These are phyloP conservation scores for Irpex lacteus DNA, from an alignment of 1,284 basidiomycete genomes.

Conservation along the genomic window DNA sequence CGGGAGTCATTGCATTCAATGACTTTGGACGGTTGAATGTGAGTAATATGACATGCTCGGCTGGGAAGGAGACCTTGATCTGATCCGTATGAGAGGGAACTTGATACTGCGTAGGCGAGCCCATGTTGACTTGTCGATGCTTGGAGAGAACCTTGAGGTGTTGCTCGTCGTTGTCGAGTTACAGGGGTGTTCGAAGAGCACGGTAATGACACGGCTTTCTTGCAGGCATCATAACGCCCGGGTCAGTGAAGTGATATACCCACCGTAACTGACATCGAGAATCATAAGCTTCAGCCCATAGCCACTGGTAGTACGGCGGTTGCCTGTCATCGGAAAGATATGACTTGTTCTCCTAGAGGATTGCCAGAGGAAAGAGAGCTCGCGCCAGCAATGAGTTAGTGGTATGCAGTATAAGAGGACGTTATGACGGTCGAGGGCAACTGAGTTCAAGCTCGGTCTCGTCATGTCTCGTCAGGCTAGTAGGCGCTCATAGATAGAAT, in stretches of 20 bases:
- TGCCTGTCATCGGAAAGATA: neutral
- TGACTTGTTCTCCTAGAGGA: too few relatives aligned
- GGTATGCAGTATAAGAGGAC: too few relatives aligned
- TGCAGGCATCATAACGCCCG: neutral
- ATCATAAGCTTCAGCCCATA: neutral
- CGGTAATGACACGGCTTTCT: neutral
- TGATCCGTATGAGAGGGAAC: conserved; percentile 52
- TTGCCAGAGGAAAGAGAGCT: too few relatives aligned
- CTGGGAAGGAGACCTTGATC: conserved; percentile 59
- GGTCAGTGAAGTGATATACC: neutral
- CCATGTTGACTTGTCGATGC: neutral
- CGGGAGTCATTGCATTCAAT: conserved; percentile 72
- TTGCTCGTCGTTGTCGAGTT: neutral
- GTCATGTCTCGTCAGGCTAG: too few relatives aligned
- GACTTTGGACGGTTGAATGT: conserved; percentile 72
- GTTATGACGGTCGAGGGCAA: too few relatives aligned
- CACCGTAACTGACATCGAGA: neutral
- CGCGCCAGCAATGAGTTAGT: too few relatives aligned
- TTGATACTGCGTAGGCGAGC: conserved; percentile 10
- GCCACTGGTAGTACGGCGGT: neutral
- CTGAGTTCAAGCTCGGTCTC: too few relatives aligned
- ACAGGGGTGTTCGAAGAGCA: neutral
- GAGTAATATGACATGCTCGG: conserved; percentile 67
- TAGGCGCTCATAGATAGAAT: too few relatives aligned
- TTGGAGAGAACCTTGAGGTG: neutral